A percentile compares a stretch with the other conserved stretches of the same genome.
Evolutionary conservation across 2,329 filamentous ascomycete genomes (phyloP).

Genomic region (Endoconidiophora polonica): DNA sequence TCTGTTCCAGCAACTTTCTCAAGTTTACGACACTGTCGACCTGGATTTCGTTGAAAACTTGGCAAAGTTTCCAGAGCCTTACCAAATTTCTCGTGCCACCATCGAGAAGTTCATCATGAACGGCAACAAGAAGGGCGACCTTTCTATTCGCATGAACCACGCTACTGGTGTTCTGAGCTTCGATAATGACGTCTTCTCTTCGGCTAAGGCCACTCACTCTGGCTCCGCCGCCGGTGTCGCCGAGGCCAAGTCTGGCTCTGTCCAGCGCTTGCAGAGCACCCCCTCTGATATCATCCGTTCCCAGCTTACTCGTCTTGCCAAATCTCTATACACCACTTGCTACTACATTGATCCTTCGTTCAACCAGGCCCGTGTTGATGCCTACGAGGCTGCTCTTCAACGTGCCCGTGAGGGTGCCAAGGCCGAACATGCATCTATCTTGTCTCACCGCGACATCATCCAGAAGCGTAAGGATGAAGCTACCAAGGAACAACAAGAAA

Average conservation of each 20-base stretch:
- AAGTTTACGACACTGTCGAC: constrained; percentile 97
- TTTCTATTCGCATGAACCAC: constrained; percentile 91
- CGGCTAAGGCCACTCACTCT: constrained; percentile 76
- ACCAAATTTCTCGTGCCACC: constrained; percentile 75
- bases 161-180: constrained; percentile 91
- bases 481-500: constrained; percentile 71
- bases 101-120: constrained; percentile 99
- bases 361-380: constrained; percentile 63
- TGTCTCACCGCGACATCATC: constrained; percentile 78
- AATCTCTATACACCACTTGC: constrained; percentile 80
- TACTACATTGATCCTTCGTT: constrained; percentile 89
- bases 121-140: constrained; percentile 97
- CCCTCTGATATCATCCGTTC: constrained; percentile 94
- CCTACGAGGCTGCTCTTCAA: constrained; percentile 62
- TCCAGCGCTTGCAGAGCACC: constrained; percentile 93
- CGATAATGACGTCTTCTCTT: constrained; percentile 96
- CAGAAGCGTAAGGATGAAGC: constrained; percentile 94
- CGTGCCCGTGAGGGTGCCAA: constrained; percentile 79
- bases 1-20: constrained; percentile 95
- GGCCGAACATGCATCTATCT: constrained; percentile 71
- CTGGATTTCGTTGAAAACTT: constrained; percentile 84
- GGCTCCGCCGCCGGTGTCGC: constrained; percentile 75
- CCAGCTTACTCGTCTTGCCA: constrained; percentile 80
- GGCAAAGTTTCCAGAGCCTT: constrained; percentile 89
- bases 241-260: constrained; percentile 65